Base-by-base conservation (phyloP, 148 eudicot species). In the Fagopyrum homotropicum region DNA sequence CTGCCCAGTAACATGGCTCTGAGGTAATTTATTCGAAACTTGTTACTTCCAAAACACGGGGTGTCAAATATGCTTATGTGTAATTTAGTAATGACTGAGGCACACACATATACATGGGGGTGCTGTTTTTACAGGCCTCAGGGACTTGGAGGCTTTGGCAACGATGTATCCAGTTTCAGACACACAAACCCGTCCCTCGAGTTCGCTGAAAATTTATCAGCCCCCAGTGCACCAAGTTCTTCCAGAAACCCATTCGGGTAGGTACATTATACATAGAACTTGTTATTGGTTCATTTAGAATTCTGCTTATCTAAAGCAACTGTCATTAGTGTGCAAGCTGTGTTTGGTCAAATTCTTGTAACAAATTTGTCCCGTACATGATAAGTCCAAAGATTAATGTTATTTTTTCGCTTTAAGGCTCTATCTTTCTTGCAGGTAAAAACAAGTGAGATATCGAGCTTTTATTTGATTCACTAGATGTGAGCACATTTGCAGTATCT, bases 191-290 rank as follows among this genome's bases (percentile, higher is more conserved):
- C 83, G 26, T 80, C 75, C 77, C 88, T 77, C 51, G 86, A 80
- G 61, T 63, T 69, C 43, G 72, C 81, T 61, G 89, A 85, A 78
- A 77, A 81, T 69, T 80, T 81, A 60, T 75, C 86, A 61, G 78
- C 89, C 35, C 83, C 88, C 17, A 69, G 88, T 75, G 54, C 80
- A 29, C 86, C 83, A 11, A 87, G 40, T 35, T 35, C 90, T 46
- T 75, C 91, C 35, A 95, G 97, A 77, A 93, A 93, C 83, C 98
- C 98, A 15, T 93, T 93, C 52, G 97, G 97, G 72, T 93, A 80
- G 79, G 45, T 49, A 54, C 68, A 77, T 64, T 35, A 2, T 35
- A 35, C 40, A 35, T 35, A 35, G 2, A 35, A 35, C 40, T 35
- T 35, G 40, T 35, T 35, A 35, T 35, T 35, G 40, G 40, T 35